Conservation (phyloP, 345 rosid species). For the Acer negundo region DNA sequence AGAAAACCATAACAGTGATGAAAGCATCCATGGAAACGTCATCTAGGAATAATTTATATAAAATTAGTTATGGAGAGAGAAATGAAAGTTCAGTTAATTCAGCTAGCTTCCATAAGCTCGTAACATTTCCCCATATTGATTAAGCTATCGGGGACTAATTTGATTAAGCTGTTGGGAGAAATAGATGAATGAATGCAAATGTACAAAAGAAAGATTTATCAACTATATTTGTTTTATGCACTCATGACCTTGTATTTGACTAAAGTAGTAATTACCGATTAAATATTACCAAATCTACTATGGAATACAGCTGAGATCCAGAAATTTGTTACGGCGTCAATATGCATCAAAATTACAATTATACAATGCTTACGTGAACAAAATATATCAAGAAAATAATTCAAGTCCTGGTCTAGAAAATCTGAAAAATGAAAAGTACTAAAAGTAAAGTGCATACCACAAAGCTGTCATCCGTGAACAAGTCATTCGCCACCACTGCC, state of each 20-base stretch:
- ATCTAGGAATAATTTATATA: neutral
- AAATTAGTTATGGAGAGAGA: too few relatives aligned
- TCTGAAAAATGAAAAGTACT: neutral
- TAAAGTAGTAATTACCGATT: neutral
- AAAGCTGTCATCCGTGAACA: slow-evolving; percentile 94
- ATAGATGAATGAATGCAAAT: neutral
- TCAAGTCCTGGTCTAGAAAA: neutral
- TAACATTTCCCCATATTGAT: neutral
- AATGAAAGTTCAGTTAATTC: neutral
- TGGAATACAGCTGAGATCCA: neutral
- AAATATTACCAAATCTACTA: neutral
- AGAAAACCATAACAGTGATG: neutral
- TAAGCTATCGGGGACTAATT: neutral
- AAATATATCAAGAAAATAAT: slow-evolving; percentile 13
- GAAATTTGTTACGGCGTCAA: neutral
- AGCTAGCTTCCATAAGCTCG: neutral
- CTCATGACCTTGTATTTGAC: neutral
- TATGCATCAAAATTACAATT: neutral
- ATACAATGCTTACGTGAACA: neutral
- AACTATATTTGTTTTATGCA: neutral
- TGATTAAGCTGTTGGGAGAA: neutral
- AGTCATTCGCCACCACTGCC: slow-evolving; percentile 92
- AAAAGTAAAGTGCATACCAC: slow-evolving; percentile 55
- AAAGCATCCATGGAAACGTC: neutral
- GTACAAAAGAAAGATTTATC: neutral